A percentile compares a stretch with the other conserved stretches of the same genome.
These are phyloP conservation scores for Pseudogymnoascus sp. DNA, from an alignment of 2,329 filamentous ascomycete species.

Conservation along the genomic window DNA sequence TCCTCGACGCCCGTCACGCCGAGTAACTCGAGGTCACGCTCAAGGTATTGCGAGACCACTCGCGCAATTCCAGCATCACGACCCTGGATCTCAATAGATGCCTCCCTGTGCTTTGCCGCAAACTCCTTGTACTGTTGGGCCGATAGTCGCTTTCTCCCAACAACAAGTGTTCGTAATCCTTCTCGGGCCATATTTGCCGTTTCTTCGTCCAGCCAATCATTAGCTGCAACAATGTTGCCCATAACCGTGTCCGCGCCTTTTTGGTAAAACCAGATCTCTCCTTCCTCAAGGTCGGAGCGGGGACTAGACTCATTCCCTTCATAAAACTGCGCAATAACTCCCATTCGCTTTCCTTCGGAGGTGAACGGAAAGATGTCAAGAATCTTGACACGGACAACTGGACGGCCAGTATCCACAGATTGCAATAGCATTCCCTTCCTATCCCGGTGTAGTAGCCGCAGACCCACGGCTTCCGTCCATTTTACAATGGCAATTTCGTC, in stretches of 20 bases:
- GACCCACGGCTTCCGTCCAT: constrained; percentile 88
- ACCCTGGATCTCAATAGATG: constrained; percentile 68
- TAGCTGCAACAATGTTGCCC: constrained; percentile 87
- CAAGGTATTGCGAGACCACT: constrained; percentile 72
- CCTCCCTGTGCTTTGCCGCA: constrained; percentile 63
- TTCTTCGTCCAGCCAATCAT: constrained; percentile 98
- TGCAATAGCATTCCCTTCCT: constrained; percentile 77
- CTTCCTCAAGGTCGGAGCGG: constrained; percentile 41
- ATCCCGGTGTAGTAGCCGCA: constrained; percentile 78
- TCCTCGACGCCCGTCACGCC: constrained; percentile 98
- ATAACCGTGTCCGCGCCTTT: constrained; percentile 98
- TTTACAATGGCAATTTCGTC: constrained; percentile 97
- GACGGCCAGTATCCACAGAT: constrained; percentile 62
- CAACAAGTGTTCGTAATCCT: constrained; percentile 84
- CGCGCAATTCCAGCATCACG: constrained; percentile 76
- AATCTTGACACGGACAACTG: constrained; percentile 77
- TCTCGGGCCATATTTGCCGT: constrained; percentile 99
- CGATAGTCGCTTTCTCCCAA: constrained; percentile 84
- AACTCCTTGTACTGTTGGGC: constrained; percentile 75
- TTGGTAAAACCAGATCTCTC: constrained; percentile 97
- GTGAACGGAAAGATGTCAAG: constrained; percentile 96
- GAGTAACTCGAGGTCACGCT: constrained; percentile 80
- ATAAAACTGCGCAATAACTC: constrained; percentile 84
- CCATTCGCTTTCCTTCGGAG: constrained; percentile 96
- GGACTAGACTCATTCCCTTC: constrained; percentile 44